phyloP scores from a whole-genome alignment of 192 early-diverging fungal species.

The Dissophora ornata region DNA sequence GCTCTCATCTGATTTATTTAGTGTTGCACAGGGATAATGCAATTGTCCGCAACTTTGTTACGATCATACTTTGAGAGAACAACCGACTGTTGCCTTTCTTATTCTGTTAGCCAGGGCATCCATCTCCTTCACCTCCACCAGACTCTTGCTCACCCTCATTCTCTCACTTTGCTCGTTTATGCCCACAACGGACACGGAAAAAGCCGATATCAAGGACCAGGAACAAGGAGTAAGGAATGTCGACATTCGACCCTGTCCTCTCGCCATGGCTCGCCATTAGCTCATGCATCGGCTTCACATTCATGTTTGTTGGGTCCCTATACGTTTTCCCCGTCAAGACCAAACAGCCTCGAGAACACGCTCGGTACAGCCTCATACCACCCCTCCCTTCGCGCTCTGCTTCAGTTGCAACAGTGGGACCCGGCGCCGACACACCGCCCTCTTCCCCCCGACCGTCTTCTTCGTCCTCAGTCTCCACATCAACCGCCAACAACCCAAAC shows the following conservation, averaged over 20 bases:
- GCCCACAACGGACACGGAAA: no score
- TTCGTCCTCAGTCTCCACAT: conserved; percentile 12
- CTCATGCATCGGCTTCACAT: conserved; percentile 62
- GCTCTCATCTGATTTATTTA: no score
- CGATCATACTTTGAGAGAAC: no score
- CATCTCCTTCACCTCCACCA: no score
- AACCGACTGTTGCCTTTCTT: no score
- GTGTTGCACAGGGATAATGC: no score
- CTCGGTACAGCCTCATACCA: conserved; percentile 11
- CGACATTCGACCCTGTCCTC: conserved; percentile 32
- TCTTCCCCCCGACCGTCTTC: conserved; percentile 24
- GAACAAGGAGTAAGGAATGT: no score
- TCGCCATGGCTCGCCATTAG: conserved; percentile 51
- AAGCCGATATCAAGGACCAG: no score
- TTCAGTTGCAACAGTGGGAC: neutral
- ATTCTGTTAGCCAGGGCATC: no score
- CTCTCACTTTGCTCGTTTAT: no score
- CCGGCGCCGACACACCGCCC: conserved; percentile 8
- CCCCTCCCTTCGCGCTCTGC: neutral
- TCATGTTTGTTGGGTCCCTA: conserved; percentile 68
- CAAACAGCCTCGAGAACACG: conserved; percentile 23
- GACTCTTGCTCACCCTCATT: no score
- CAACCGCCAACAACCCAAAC: neutral
- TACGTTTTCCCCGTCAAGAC: conserved; percentile 60
- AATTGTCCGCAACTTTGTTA: no score